phyloP scores from a whole-genome alignment of 1,284 basidiomycete genomes.

The Rhodofomes roseus region DNA sequence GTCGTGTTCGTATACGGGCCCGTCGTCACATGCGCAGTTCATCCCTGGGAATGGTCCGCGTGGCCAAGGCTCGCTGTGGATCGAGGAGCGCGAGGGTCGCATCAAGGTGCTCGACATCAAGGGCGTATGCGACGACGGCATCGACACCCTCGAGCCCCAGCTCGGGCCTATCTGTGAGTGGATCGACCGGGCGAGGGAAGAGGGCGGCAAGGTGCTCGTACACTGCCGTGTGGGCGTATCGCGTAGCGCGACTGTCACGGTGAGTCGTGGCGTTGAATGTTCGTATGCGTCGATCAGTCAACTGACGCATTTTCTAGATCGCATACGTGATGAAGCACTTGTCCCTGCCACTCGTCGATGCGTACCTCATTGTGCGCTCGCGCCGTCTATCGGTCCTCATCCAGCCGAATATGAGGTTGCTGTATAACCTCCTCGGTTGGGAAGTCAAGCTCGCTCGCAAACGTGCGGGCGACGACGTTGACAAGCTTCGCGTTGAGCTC shows the following conservation, averaged over 20 bases:
- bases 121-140: conserved; percentile 91
- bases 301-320: conserved; percentile 45
- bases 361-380: conserved; percentile 88
- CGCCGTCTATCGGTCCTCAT: conserved; percentile 82
- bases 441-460: conserved; percentile 79
- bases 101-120: conserved; percentile 90
- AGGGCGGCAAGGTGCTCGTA: conserved; percentile 89
- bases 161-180: conserved; percentile 87
- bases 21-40: conserved; percentile 34
- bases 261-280: conserved; percentile 34
- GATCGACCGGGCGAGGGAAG: conserved; percentile 83
- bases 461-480: conserved; percentile 50
- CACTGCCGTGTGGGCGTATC: conserved; percentile 97
- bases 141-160: conserved; percentile 89
- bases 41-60: conserved; percentile 43
- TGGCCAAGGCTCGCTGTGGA: conserved; percentile 76
- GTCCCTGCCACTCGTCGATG: conserved; percentile 84
- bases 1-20: conserved; percentile 16
- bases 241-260: conserved; percentile 88
- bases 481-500: conserved; percentile 50
- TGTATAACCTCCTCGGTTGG: conserved; percentile 94
- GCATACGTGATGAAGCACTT: conserved; percentile 97
- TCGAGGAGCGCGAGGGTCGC: conserved; percentile 81
- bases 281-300: background rate
- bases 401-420: conserved; percentile 89